Percentiles rank a stretch among this genome's conserved stretches.
These are phyloP conservation scores for Salpingoeca rosetta DNA, from an alignment of 78 protist genomes.

Conservation along the genomic window DNA sequence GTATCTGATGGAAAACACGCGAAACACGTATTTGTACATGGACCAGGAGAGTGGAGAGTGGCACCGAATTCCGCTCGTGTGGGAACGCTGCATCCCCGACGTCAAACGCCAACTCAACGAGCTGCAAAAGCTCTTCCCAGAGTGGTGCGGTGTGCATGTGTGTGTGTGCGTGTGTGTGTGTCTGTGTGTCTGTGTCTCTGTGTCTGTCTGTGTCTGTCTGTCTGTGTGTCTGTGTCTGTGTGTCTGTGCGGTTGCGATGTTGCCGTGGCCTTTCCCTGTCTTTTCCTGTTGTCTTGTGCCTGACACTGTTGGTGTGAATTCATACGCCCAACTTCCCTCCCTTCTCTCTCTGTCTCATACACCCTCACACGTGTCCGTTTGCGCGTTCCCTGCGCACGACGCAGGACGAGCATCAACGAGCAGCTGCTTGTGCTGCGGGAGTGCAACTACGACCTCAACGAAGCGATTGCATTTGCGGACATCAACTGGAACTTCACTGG, in stretches of 20 bases:
- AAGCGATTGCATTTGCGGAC: not conserved
- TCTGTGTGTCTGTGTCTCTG: conserved; percentile 12
- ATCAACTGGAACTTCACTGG: not conserved
- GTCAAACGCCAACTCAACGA: not conserved
- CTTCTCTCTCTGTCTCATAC: not conserved
- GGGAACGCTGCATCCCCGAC: not conserved
- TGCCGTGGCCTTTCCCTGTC: not conserved
- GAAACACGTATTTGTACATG: not conserved
- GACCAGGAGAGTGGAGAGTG: not conserved
- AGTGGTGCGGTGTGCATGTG: not conserved
- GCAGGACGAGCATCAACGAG: not conserved
- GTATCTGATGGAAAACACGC: not conserved
- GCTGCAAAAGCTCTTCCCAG: not conserved
- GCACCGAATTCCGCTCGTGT: not conserved
- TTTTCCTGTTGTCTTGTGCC: not conserved
- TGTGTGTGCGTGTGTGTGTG: not conserved
- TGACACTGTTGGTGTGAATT: not conserved
- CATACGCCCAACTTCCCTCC: not conserved
- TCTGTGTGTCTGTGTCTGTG: not conserved
- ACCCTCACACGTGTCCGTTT: not conserved
- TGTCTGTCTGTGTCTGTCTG: not conserved
- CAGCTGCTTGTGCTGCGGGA: not conserved
- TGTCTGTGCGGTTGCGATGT: not conserved
- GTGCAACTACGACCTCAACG: not conserved
- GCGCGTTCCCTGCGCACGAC: not conserved